These are phyloP conservation scores for Arthrinium puccinioides DNA, from an alignment of 2,329 filamentous ascomycete species.

Conservation along the genomic window DNA sequence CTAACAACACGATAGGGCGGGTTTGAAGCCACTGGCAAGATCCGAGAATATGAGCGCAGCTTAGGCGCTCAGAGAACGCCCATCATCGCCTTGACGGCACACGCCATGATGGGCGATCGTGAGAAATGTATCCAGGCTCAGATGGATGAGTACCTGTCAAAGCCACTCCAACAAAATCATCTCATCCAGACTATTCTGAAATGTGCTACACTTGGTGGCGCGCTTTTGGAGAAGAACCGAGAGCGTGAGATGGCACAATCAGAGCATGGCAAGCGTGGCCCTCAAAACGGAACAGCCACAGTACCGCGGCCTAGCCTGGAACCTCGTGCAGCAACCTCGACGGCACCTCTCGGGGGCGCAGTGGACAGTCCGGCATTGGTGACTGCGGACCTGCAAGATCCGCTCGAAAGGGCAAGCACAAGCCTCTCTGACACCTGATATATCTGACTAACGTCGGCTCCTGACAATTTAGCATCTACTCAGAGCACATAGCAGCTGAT, in stretches of 20 bases:
- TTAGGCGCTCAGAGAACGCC: slow-evolving; percentile 77
- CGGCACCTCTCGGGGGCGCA: slow-evolving; percentile 49
- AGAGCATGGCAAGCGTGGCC: slow-evolving; percentile 37
- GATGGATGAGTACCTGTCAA: slow-evolving; percentile 98
- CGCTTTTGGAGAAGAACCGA: slow-evolving; percentile 69
- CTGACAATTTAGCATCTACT: slow-evolving; percentile 19
- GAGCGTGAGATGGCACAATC: slow-evolving; percentile 51
- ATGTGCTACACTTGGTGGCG: slow-evolving; percentile 84
- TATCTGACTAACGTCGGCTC: slow-evolving; percentile 18
- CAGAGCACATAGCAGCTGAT: slow-evolving; percentile 24
- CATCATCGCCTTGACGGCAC: slow-evolving; percentile 93
- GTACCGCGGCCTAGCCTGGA: slow-evolving; percentile 27
- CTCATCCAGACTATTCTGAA: slow-evolving; percentile 97
- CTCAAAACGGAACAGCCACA: slow-evolving; percentile 24
- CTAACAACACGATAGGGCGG: slow-evolving; percentile 54
- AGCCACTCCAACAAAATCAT: slow-evolving; percentile 92
- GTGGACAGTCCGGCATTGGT: slow-evolving; percentile 57
- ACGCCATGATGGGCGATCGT: slow-evolving; percentile 96
- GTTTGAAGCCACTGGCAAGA: slow-evolving; percentile 95
- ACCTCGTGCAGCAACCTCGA: slow-evolving; percentile 61
- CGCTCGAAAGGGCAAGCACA: slow-evolving; percentile 43
- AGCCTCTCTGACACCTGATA: slow-evolving; percentile 34
- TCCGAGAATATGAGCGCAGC: slow-evolving; percentile 86
- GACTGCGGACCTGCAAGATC: slow-evolving; percentile 53
- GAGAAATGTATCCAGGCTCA: slow-evolving; percentile 98